Evolutionary conservation across 2,329 filamentous ascomycete genomes (phyloP).

Genomic region (Colletotrichum gigasporum): DNA sequence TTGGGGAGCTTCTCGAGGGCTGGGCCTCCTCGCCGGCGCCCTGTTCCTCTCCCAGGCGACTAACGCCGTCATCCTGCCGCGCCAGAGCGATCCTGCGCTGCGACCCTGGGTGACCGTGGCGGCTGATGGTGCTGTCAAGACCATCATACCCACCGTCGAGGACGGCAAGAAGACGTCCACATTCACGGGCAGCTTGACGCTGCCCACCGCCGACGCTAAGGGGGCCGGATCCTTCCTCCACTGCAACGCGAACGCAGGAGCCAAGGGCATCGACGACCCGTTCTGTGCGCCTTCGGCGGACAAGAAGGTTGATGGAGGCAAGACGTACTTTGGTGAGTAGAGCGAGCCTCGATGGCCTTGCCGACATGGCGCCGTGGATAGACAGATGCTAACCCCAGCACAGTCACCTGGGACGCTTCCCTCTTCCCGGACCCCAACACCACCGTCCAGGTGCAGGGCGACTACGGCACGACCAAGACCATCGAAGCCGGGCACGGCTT

Average conservation of each 20-base stretch:
- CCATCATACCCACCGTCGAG: conserved; percentile 30
- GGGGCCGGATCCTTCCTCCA: conserved; percentile 30
- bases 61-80: conserved; percentile 8
- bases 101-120: conserved; percentile 33
- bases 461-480: conserved; percentile 16
- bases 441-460: conserved; percentile 28
- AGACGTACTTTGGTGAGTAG: conserved; percentile 33
- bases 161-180: conserved; percentile 26
- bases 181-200: conserved; percentile 17
- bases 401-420: conserved; percentile 33
- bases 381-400: conserved; percentile 3
- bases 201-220: conserved; percentile 26
- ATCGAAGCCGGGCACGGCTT: conserved; percentile 28
- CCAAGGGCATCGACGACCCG: conserved; percentile 20
- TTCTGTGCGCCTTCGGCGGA: conserved; percentile 28
- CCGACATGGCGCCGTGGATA: not conserved
- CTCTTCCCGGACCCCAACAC: conserved; percentile 27
- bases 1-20: not conserved
- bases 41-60: conserved; percentile 11
- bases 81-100: conserved; percentile 19
- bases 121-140: conserved; percentile 23
- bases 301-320: conserved; percentile 20
- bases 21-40: not conserved
- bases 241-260: conserved; percentile 27
- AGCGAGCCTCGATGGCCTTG: not conserved